Percentiles rank a stretch among this genome's conserved stretches.
Evolutionary conservation across 2,329 filamentous ascomycete genomes (phyloP).

Genomic region (Akanthomyces uredinophilus): DNA sequence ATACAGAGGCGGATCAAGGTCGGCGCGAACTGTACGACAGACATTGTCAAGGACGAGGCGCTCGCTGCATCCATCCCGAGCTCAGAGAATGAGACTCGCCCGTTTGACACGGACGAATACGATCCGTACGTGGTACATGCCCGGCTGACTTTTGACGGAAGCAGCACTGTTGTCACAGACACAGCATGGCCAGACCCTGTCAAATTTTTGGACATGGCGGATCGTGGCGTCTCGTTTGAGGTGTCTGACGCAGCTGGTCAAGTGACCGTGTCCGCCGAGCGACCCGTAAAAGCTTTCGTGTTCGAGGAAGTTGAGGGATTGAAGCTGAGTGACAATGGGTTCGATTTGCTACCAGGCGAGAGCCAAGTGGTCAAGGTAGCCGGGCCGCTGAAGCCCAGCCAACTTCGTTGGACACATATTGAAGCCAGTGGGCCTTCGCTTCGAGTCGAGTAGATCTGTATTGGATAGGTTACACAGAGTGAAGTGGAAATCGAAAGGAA

Average conservation of each 20-base stretch:
- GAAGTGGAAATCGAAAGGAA: too few relatives aligned
- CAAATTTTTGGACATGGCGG: constrained; percentile 51
- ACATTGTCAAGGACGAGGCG: constrained; percentile 24
- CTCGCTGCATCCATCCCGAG: constrained; percentile 16
- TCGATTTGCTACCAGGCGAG: constrained; percentile 51
- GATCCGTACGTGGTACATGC: constrained; percentile 45
- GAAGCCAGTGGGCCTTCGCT: constrained; percentile 15
- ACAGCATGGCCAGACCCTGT: constrained; percentile 58
- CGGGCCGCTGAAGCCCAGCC: constrained; percentile 7
- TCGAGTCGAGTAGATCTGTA: neutral
- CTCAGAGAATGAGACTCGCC: constrained; percentile 13
- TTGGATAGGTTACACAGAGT: neutral
- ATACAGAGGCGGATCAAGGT: constrained; percentile 23
- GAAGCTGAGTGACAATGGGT: constrained; percentile 50
- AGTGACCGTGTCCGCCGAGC: constrained; percentile 31
- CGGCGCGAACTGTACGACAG: constrained; percentile 35
- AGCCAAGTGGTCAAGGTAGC: constrained; percentile 20
- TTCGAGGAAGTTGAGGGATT: constrained; percentile 43
- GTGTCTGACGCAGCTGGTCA: constrained; percentile 24
- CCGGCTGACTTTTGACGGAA: constrained; percentile 33
- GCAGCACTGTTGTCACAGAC: constrained; percentile 39
- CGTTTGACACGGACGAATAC: constrained; percentile 33
- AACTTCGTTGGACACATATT: constrained; percentile 19
- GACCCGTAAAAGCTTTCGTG: constrained; percentile 53
- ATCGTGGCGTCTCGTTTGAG: constrained; percentile 33